Evolutionary conservation across 2,329 filamentous ascomycete genomes (phyloP).

Genomic region (Claviceps humidiphila): DNA sequence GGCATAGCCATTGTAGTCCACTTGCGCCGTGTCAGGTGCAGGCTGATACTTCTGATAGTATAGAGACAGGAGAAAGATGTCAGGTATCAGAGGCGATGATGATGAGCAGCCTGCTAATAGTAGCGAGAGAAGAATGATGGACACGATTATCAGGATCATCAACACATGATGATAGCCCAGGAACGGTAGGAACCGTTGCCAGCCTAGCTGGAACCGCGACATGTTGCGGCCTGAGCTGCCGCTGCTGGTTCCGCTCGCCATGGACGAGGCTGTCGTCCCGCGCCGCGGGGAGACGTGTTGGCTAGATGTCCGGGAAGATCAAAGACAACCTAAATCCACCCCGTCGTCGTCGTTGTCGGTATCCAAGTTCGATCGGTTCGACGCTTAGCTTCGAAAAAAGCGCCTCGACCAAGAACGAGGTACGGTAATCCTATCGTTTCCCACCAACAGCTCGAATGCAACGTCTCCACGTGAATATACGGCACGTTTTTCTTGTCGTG

Average conservation of each 20-base stretch:
- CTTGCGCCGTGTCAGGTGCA: constrained; percentile 70
- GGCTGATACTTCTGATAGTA: constrained; percentile 87
- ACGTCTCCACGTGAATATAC: no score
- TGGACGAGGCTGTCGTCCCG: neutral
- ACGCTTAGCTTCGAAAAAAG: neutral
- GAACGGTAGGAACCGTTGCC: constrained; percentile 54
- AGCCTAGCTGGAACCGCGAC: constrained; percentile 32
- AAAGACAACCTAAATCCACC: neutral
- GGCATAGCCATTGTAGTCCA: constrained; percentile 74
- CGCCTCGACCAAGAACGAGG: no score
- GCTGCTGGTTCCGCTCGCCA: constrained; percentile 13
- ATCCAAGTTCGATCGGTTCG: neutral
- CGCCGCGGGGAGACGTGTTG: neutral
- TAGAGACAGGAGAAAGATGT: constrained; percentile 95
- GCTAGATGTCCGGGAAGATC: neutral
- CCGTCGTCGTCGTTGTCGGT: neutral
- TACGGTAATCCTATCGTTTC: no score
- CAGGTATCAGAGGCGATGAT: constrained; percentile 84
- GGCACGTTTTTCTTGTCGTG: neutral
- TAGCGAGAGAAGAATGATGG: constrained; percentile 87
- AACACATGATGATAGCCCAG: constrained; percentile 73
- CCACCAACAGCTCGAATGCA: no score
- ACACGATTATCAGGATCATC: constrained; percentile 90
- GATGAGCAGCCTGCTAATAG: constrained; percentile 92
- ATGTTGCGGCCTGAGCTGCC: constrained; percentile 13